phyloP scores from a whole-genome alignment of 192 early-diverging fungal species.

The Glomus cerebriforme region DNA sequence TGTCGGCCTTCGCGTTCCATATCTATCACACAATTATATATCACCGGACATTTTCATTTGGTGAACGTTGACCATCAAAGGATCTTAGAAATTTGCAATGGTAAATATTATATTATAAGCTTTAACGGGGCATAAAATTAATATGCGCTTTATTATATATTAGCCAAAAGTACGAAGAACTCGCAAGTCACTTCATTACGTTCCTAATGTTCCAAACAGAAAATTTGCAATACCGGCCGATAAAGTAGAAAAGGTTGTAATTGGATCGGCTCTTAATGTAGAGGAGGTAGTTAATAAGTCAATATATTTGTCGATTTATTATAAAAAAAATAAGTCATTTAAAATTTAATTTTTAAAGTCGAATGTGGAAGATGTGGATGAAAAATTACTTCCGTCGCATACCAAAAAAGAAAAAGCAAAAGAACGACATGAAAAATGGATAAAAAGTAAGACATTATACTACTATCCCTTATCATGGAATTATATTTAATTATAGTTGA shows the following conservation, averaged over 20 bases:
- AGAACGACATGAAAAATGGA: background rate
- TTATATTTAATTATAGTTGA: background rate
- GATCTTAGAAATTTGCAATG: too few relatives aligned
- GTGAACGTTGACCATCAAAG: too few relatives aligned
- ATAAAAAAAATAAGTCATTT: too few relatives aligned
- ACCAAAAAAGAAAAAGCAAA: background rate
- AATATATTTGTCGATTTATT: background rate
- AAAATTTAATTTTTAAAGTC: background rate
- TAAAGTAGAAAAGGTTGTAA: background rate
- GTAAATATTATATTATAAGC: too few relatives aligned
- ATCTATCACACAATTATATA: too few relatives aligned
- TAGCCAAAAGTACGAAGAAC: background rate
- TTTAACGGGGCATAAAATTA: background rate
- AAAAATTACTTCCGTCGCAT: background rate
- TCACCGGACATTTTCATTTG: too few relatives aligned
- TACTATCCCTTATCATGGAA: too few relatives aligned
- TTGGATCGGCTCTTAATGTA: background rate
- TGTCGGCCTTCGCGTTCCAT: too few relatives aligned
- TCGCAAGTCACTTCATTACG: background rate
- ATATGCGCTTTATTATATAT: background rate
- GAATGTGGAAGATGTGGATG: background rate
- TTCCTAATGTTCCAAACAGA: background rate
- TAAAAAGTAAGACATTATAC: background rate
- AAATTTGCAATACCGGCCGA: background rate
- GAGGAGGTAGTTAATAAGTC: background rate